Percentiles rank a stretch among this genome's conserved stretches.
Evolutionary conservation across 371 early-diverging fungal species (phyloP).

Genomic region (Coelomomyces lativittatus): DNA sequence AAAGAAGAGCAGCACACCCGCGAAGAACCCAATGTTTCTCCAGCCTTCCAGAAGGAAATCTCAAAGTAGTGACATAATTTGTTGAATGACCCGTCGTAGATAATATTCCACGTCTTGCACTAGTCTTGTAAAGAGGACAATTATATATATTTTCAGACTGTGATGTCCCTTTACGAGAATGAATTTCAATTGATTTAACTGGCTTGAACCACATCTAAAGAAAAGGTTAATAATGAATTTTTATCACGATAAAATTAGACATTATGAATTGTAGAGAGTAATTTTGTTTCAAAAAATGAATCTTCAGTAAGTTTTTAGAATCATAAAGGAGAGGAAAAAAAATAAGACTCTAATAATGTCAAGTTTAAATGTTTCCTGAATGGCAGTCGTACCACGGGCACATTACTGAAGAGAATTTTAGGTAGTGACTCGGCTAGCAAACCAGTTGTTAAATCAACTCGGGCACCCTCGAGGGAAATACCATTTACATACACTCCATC

Average conservation of each 20-base stretch:
- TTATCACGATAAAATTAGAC: too few relatives aligned
- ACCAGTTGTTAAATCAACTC: conserved; percentile 16
- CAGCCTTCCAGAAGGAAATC: conserved; percentile 10
- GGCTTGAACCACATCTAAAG: neutral
- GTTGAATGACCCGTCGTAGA: conserved; percentile 37
- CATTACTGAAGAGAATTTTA: conserved; percentile 20
- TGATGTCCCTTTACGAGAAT: neutral
- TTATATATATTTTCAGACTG: conserved; percentile 6
- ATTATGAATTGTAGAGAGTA: too few relatives aligned
- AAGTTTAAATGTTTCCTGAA: too few relatives aligned
- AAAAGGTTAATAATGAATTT: too few relatives aligned
- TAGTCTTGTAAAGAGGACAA: conserved; percentile 38
- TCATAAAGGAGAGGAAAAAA: too few relatives aligned
- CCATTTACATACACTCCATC: conserved; percentile 38
- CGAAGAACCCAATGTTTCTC: conserved; percentile 27
- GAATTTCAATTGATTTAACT: neutral
- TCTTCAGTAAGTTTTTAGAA: neutral
- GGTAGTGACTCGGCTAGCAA: conserved; percentile 18
- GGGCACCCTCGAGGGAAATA: conserved; percentile 28
- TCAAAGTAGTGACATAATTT: conserved; percentile 27
- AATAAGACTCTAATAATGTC: too few relatives aligned
- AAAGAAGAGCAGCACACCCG: conserved; percentile 26
- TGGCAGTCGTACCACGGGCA: conserved; percentile 27
- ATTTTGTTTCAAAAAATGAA: too few relatives aligned
- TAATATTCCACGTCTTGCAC: conserved; percentile 31